Base-by-base conservation (phyloP, 495 filamentous ascomycete genomes). In the Friedmanniomyces simplex region DNA sequence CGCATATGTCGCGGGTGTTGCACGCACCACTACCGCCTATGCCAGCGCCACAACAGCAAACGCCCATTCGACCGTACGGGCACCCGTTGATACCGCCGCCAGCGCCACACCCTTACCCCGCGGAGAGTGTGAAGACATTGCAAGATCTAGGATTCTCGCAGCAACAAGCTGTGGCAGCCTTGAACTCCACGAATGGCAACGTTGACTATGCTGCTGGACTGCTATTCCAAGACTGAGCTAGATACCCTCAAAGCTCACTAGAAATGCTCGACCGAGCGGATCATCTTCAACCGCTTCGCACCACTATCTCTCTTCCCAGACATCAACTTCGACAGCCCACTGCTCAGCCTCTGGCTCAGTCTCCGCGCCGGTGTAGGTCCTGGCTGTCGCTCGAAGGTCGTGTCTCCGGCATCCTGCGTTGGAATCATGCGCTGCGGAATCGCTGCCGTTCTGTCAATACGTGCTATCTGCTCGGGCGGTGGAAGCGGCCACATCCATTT, bases 111-210 rank as follows among this genome's bases (percentile, higher is more conserved):
- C 65, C 72, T 24, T 84, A 84, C 58, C 75, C 83, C 5, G 73
- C 76, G 26, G 82, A 82, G 60, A 72, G 78, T 43, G 80, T 91
- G 46, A 79, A 84, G 41, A 84, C 84, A 60, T 77, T 98, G 49
- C 81, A 84, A 42, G 81, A 83, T 21, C 74, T 98, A 39, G 93
- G 93, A 0, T 89, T 94, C 67, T 78, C 79, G 11, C 82, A 83
- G 53, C 81, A 86, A 36, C 76, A 88, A 58, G 91, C 89, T 1
- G 77, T 91, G 57, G 81, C 81, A 46, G 91, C 91, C 1, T 72
- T 98, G 58, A 82, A 90, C 63, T 84, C 84, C 22, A 88, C 88
- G n/a, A 82, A 82, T 21, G 93, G 93, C 7, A 87, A 97, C 68
- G 77, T 96, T 30, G 85, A 96, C 50, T 79, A 83, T 54, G 93